Evolutionary conservation across 2,329 filamentous ascomycete genomes (phyloP), one percentile per base, ranked within the genome.

Genomic region (Lasiodiplodia citricola): DNA sequence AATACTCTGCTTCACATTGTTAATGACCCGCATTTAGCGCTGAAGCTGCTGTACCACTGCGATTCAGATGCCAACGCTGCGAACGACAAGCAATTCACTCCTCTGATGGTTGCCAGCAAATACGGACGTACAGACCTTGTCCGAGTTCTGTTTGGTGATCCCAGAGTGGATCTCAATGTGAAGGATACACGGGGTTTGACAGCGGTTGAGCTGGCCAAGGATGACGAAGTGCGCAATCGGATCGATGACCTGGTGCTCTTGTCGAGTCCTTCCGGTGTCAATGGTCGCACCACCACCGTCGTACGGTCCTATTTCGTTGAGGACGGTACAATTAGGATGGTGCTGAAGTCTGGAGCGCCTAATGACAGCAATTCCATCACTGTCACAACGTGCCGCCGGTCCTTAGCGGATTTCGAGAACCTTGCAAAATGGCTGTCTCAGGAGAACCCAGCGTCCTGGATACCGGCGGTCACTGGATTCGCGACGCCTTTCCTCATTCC

Each of bases 21-120:
- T 74, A 96, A 95, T 73, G 93, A 98, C 75, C 87, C 92, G 10
- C 87, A 90, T 67, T 85, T 98, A 58, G 92, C 93, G 2, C 77
- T 90, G 66, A 87, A 88, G 70, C 91, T 98, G 51, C 83, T 99
- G 44, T 87, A 92, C 68, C 87, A 91, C 70, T 97, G 94, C 80
- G 96, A 99, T 73, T 91, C 94, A n/a, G 94, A 99, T 76, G 92
- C 95, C 67, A 99, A 99, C 80, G 94, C 95, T 10, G 92, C 91
- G 10, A 99, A 99, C 76, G 94, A 98, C 74, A 97, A 93, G 81
- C 91, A 89, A 58, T 98, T 99, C 76, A 99, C 96, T 0, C 91
- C 96, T 1, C 84, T 99, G 68, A 99, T 99, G 96, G 92, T 99
- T 71, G 95, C 95, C 8, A 98, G 95, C 86, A 99, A 99, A 79